These are phyloP conservation scores for Moniliella sp. DNA, from an alignment of 1,284 basidiomycete species.

Conservation along the genomic window DNA sequence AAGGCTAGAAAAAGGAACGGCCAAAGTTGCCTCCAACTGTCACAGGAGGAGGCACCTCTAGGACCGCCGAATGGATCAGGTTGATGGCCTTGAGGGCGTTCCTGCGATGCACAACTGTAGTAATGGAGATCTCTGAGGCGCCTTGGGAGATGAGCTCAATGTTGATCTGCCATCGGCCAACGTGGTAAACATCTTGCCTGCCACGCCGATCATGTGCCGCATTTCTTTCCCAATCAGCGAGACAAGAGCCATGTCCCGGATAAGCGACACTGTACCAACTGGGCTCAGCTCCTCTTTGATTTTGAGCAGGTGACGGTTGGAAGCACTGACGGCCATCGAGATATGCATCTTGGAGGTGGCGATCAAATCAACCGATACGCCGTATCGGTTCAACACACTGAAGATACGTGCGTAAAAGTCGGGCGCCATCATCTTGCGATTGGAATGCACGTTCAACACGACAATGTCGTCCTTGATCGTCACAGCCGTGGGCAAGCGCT, in stretches of 20 bases:
- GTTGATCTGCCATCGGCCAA: constrained; percentile 80
- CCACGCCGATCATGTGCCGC: constrained; percentile 81
- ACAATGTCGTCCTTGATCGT: constrained; percentile 91
- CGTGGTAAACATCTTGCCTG: constrained; percentile 76
- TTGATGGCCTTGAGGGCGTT: constrained; percentile 89
- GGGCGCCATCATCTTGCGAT: constrained; percentile 83
- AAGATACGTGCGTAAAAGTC: constrained; percentile 95
- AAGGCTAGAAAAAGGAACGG: constrained; percentile 27
- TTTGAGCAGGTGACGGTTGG: constrained; percentile 32
- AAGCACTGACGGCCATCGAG: constrained; percentile 50
- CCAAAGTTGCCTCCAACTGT: constrained; percentile 25
- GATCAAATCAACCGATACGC: constrained; percentile 87
- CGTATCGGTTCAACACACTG: constrained; percentile 66
- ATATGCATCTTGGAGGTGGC: constrained; percentile 93
- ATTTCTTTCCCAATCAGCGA: constrained; percentile 84
- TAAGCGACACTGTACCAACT: constrained; percentile 41
- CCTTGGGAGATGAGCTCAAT: constrained; percentile 99
- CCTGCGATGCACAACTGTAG: constrained; percentile 55
- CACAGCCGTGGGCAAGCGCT: constrained; percentile 71
- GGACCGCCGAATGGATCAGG: constrained; percentile 49
- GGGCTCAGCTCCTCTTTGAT: constrained; percentile 19
- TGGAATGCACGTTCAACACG: constrained; percentile 83
- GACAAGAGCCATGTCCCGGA: constrained; percentile 77
- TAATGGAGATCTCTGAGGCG: constrained; percentile 67
- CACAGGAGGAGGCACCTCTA: constrained; percentile 24